Evolutionary conservation across 1,284 basidiomycete species (phyloP), one percentile per base, ranked within the genome.

Genomic region (Rhodotorula sp.): DNA sequence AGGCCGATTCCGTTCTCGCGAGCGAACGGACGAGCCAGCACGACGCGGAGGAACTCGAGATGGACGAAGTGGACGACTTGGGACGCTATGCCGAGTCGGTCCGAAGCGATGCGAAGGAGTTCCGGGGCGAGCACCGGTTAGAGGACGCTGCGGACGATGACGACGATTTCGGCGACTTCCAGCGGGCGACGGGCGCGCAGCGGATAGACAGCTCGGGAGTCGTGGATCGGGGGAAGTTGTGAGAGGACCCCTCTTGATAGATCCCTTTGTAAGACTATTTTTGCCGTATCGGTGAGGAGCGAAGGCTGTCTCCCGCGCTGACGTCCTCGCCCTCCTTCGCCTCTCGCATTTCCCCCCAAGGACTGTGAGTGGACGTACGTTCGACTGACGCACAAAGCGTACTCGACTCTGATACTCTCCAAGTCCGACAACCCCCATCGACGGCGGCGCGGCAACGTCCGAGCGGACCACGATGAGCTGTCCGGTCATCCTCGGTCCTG

Each of bases 111-210:
- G 43, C 58, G 65, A 38, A 66, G 38, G 54, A 26, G 18, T 38
- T 19, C 2, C n/a, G 54, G 6, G 49, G 48, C 48, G 64, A 59
- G 60, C 18, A 28, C n/a, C n/a, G 21, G 57, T 60, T 48, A 21
- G 60, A 47, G 57, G 57, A 64, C 28, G 64, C 19, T 19, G 31
- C 19, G 52, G 58, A 31, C 10, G 31, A 64, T 4, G 43, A 65
- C 23, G 62, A 56, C 18, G 73, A 75, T 16, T 75, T 60, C 43
- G 73, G 73, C 18, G 73, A 72, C 6, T 75, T 75, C 38, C 65
- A 70, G 56, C 62, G 62, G 48, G 58, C 68, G 58, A 64, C 77
- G 43, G 71, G 70, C 21, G 67, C 67, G 47, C 60, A 65, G 60
- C 59, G 67, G 58, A 54, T 63, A 2, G 28, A 38, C 14, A 28